Evolutionary conservation across 768 basidiomycete genomes (phyloP), one percentile per base, ranked within the genome.

Genomic region (Pleurotus eryngii): DNA sequence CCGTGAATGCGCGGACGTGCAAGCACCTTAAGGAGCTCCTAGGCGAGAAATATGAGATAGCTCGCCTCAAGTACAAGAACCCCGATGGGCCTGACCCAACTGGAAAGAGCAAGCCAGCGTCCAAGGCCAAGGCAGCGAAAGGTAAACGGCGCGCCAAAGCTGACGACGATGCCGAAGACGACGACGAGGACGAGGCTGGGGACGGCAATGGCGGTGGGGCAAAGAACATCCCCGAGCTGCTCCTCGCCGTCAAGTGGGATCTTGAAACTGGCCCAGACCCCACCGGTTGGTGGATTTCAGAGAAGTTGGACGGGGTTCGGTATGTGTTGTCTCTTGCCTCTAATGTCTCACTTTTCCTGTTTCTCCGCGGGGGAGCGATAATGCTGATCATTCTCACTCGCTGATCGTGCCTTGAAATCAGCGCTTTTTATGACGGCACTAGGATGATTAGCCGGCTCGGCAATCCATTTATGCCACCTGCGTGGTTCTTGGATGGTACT

Each of bases 251-350:
- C 59, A 82, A 82, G 53, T 84, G 81, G 82, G 81, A 84, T 53
- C 57, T 82, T 2, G 80, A 81, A 12, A 79, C 62, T 22, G 81
- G 81, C 0, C 70, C 71, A 17, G 83, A 85, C 62, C 82, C 82
- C 1, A 75, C 76, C 14, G 82, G 81, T 1, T 85, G 81, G 81
- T 83, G 81, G 81, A 76, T 83, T 27, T 82, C 81, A 2, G 83
- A 85, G 61, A 84, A 85, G 64, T 63, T 85, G 49, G 83, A 85
- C 66, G 83, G 83, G 56, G 82, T 85, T 35, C 70, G 83, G 82
- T 83, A 59, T n/a, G 76, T 59, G 5, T 6, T 27, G 4, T 37
- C 38, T 38, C 20, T 20, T 20, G 20, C 1, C 20, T 20, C 20
- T 20, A 20, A 20, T 27, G 4, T 37, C 38, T 38, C 18, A 22